Conservation (phyloP, 306 rosid genomes). For the Sicyos baderoa region DNA sequence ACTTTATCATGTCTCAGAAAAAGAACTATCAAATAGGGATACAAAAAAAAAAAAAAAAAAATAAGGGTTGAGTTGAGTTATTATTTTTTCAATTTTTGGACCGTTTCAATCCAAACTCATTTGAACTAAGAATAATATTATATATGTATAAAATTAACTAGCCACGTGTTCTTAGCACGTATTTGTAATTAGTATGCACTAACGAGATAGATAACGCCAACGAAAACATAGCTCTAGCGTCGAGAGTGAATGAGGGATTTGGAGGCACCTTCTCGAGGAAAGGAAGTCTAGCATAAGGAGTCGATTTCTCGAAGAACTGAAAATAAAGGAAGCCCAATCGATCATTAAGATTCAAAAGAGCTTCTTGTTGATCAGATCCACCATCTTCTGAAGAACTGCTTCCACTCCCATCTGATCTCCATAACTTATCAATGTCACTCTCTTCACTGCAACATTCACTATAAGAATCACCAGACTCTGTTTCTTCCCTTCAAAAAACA, state of each 20-base stretch:
- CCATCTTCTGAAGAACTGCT: conserved; percentile 78
- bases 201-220: too few species aligned
- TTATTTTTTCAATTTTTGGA: too few species aligned
- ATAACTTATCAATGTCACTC: conserved; percentile 69
- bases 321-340: conserved; percentile 68
- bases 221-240: too few species aligned
- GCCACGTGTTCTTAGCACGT: too few species aligned
- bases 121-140: too few species aligned
- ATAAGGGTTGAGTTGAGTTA: too few species aligned
- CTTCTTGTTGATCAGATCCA: conserved; percentile 64
- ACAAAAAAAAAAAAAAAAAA: too few species aligned
- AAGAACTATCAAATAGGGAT: background rate
- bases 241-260: too few species aligned
- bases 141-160: too few species aligned
- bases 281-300: conserved; percentile 95
- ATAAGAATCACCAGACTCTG: conserved; percentile 60
- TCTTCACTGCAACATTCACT: conserved; percentile 75
- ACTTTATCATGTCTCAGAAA: background rate
- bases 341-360: conserved; percentile 39
- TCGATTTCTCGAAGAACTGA: conserved; percentile 81
- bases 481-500: conserved; percentile 48
- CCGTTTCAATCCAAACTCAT: too few species aligned
- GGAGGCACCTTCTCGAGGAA: conserved; percentile 90
- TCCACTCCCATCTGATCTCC: conserved; percentile 83
- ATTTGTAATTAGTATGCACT: too few species aligned